phyloP scores from a whole-genome alignment of 208 protist species.

The Leptomonas seymouri region DNA sequence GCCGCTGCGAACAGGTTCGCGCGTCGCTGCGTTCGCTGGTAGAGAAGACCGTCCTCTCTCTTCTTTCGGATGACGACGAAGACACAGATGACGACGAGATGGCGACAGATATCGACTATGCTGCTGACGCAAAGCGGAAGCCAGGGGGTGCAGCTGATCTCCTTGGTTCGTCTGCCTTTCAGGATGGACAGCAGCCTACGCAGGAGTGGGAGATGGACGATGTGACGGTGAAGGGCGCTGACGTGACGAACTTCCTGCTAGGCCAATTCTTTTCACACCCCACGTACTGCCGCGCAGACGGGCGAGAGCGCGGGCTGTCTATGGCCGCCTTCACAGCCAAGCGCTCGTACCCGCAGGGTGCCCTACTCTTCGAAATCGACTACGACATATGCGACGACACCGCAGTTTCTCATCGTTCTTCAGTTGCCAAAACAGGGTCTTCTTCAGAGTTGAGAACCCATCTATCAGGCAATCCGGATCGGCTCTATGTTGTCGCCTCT shows the following conservation, averaged over 20 bases:
- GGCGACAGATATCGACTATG: not conserved
- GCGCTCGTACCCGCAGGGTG: conserved; percentile 1
- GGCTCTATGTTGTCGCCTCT: conserved; percentile 15
- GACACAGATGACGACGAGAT: not conserved
- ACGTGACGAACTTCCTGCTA: conserved; percentile 23
- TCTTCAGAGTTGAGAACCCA: not conserved
- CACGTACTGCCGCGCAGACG: conserved; percentile 17
- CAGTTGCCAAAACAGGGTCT: too few relatives aligned
- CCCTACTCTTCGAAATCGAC: conserved; percentile 18
- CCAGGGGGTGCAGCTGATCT: too few relatives aligned
- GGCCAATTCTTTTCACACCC: conserved; percentile 13
- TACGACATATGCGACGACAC: not conserved
- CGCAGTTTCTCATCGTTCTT: too few relatives aligned
- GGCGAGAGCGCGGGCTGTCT: conserved; percentile 20
- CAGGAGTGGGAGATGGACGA: not conserved
- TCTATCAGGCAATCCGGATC: not conserved
- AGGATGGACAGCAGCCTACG: not conserved
- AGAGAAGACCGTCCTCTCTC: conserved; percentile 5
- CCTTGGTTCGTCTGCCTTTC: not conserved
- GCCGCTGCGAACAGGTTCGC: not conserved
- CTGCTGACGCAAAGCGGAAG: not conserved
- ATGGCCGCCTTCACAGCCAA: conserved; percentile 18
- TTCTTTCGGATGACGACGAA: not conserved
- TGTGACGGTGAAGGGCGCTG: conserved; percentile 15
- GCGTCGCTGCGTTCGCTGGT: not conserved